Evolutionary conservation across 805 yeast species (phyloP).

Genomic region (Lipomyces yamadae): DNA sequence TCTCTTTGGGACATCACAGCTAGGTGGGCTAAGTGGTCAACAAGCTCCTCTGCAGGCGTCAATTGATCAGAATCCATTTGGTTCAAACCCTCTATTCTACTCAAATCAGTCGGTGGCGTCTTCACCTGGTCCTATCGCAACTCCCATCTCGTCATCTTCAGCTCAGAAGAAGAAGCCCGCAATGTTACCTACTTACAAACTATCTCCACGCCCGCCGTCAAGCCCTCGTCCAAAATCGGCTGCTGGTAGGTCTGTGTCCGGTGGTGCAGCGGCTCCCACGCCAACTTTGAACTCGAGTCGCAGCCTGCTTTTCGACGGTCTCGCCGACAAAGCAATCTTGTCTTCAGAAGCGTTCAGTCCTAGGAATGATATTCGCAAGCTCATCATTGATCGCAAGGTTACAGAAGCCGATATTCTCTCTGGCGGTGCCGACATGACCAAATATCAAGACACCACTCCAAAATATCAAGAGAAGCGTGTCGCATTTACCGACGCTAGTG

Average conservation of each 20-base stretch:
- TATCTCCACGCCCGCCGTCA: slow-evolving; percentile 68
- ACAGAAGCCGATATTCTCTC: slow-evolving; percentile 38
- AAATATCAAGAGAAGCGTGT: slow-evolving; percentile 36
- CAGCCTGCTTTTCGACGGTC: slow-evolving; percentile 48
- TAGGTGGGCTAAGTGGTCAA: slow-evolving; percentile 28
- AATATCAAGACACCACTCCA: not conserved
- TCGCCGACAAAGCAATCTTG: slow-evolving; percentile 70
- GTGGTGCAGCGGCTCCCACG: slow-evolving; percentile 12
- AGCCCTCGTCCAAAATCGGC: slow-evolving; percentile 37
- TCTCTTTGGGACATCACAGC: slow-evolving; percentile 32
- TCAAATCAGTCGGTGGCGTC: slow-evolving; percentile 48
- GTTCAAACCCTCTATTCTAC: slow-evolving; percentile 70
- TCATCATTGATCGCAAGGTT: slow-evolving; percentile 56
- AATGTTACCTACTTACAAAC: slow-evolving; percentile 62
- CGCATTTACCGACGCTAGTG: slow-evolving; percentile 22
- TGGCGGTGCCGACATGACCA: slow-evolving; percentile 28
- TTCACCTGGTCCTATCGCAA: slow-evolving; percentile 53
- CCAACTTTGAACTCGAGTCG: slow-evolving; percentile 28
- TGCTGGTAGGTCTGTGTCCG: slow-evolving; percentile 20
- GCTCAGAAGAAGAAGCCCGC: slow-evolving; percentile 62
- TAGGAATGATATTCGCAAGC: slow-evolving; percentile 56
- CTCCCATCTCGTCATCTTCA: slow-evolving; percentile 48
- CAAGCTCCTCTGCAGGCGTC: slow-evolving; percentile 46
- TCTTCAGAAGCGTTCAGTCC: slow-evolving; percentile 76
- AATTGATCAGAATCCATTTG: slow-evolving; percentile 70